Evolutionary conservation across 208 protist species (phyloP).

Genomic region (Acanthamoeba lenticulata): DNA sequence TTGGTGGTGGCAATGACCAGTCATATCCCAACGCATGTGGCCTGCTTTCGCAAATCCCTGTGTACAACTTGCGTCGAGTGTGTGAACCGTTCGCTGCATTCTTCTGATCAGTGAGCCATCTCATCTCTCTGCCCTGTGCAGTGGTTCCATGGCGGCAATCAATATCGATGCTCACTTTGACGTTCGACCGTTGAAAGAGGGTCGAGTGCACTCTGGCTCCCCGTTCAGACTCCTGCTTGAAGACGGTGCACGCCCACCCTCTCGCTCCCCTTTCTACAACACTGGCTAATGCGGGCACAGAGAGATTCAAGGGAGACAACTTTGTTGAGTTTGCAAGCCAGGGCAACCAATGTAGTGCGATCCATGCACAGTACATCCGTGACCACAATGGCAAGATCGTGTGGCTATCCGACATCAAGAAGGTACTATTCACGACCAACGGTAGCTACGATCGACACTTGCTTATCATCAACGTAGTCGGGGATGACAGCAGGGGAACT

Average conservation of each 20-base stretch:
- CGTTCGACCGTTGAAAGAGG: conserved; percentile 83
- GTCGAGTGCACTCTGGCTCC: conserved; percentile 84
- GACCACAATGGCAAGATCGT: conserved; percentile 78
- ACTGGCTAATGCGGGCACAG: not conserved
- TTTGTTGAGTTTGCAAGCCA: conserved; percentile 90
- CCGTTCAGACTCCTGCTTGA: conserved; percentile 86
- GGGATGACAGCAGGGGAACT: not conserved
- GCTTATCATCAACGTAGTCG: not conserved
- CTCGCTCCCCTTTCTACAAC: not conserved
- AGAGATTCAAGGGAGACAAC: conserved; percentile 47
- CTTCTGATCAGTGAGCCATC: not conserved
- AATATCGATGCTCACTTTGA: conserved; percentile 91
- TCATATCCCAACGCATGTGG: conserved; percentile 85
- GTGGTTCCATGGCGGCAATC: conserved; percentile 81
- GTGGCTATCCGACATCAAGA: conserved; percentile 80
- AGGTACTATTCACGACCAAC: not conserved
- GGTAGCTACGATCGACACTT: not conserved
- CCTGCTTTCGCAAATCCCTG: conserved; percentile 70
- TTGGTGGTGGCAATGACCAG: conserved; percentile 90
- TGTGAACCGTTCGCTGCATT: not conserved
- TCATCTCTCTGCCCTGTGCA: not conserved
- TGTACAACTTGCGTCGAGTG: not conserved
- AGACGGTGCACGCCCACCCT: conserved; percentile 51
- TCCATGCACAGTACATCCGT: conserved; percentile 83
- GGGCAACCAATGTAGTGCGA: conserved; percentile 84